Base-by-base conservation (phyloP, 2,329 filamentous ascomycete species). In the Chaetomiaceae sp. region DNA sequence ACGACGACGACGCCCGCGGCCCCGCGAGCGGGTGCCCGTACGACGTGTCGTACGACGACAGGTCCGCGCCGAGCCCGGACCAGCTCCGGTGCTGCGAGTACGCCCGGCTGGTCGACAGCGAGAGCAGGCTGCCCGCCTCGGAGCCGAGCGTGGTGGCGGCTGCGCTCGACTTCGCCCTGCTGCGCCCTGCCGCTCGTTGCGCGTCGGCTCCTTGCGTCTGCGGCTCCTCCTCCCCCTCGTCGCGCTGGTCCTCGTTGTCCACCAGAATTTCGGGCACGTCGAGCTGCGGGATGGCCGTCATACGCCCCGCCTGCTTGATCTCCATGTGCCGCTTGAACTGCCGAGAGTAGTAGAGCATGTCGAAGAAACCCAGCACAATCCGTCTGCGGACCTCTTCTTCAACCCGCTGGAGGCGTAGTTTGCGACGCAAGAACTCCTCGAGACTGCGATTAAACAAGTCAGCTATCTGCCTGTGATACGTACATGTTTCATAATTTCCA, bases 361-460 rank as follows among this genome's bases (percentile, higher is more conserved):
- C 87, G 65, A 98, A 97, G 70, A 98, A 98, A 33, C 90, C 89
- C 35, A 93, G 78, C 9, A 98, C 93, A 22, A 90, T 82, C 53
- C 91, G 86, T 48, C 94, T 82, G 48, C 88, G 85, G 35, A 97
- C 88, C 56, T 93, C 88, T 66, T 98, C 91, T 58, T 98, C 88
- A 1, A 98, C 91, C 51, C 91, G 84, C 64, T 97, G 91, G 38
- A 98, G 74, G 43, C 91, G 81, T 26, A 90, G 88, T 51, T 91
- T 83, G 30, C 94, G 88, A 48, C 91, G 84, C 47, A 98, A 68
- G 65, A 95, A 98, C 62, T 98, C 93, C 60, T 98, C 93, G 2
- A 98, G 77, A 51, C 88, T 88, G 45, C n/a, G n/a, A n/a, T n/a
- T n/a, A n/a, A n/a, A n/a, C n/a, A n/a, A n/a, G n/a, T n/a, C n/a